These are phyloP conservation scores for Corinectria fuckeliana DNA, from an alignment of 2,329 filamentous ascomycete genomes.

Conservation along the genomic window DNA sequence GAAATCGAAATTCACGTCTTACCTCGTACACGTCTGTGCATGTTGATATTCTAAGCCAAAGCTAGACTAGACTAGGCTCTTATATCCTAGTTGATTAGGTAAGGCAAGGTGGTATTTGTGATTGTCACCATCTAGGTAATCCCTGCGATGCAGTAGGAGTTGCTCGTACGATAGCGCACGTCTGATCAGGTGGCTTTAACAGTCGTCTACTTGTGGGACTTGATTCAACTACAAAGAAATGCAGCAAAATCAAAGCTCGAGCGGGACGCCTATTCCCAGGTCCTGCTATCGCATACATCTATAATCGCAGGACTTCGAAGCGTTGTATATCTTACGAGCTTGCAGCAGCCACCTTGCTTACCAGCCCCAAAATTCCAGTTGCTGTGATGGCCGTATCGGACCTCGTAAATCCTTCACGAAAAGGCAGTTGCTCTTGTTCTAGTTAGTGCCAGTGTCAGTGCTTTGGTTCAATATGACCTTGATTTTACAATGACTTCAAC, in stretches of 20 bases:
- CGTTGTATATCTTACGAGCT: neutral
- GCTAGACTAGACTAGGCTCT: neutral
- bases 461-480: fast-evolving
- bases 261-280: neutral
- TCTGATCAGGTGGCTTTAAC: neutral
- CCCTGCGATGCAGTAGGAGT: neutral
- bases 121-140: neutral
- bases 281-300: neutral
- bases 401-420: constrained; percentile 27
- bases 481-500: neutral
- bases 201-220: neutral
- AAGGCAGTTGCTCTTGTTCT: constrained; percentile 33
- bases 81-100: neutral
- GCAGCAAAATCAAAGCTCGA: neutral
- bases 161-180: neutral
- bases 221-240: neutral
- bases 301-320: neutral
- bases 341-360: constrained; percentile 20
- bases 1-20: neutral
- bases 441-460: neutral
- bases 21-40: neutral
- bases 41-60: neutral
- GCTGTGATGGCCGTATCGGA: constrained; percentile 24
- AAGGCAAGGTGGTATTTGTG: neutral
- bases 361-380: constrained; percentile 26